Base-by-base conservation (phyloP, 2,329 filamentous ascomycete species). In the Neoarthrinium moseri region DNA sequence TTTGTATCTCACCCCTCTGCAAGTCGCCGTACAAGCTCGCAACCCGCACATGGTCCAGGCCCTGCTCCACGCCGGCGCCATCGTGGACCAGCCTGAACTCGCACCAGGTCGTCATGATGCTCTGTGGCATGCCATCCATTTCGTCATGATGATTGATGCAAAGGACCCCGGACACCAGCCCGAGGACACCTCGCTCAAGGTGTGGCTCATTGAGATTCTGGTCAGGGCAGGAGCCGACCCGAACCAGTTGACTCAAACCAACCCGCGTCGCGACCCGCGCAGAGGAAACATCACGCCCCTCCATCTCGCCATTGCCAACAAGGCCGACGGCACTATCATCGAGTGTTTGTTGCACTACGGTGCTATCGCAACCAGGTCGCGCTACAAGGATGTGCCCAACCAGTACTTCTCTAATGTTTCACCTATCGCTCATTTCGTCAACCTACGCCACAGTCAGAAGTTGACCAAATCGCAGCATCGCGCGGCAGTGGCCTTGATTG, bases 401-500 rank as follows among this genome's bases (percentile, higher is more conserved):
- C 41, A 44, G 15, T 24, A 18, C 22, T 44, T 17, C 18, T 18
- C 30, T 10, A 36, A 26, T 13, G 13, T 36, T 21, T 34, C 30
- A 7, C 41, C 41, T 17, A 44, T 44, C 13, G 36, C 30, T 21
- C 32, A 36, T 18, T 27, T 44, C 22, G 8, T 36, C 21, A 27
- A 44, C 24, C 6, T 8, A 12, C 36, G 29, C n/a, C 23, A 10
- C 12, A n/a, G n/a, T n/a, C 10, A 10, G 7, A 21, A 44, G 10
- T 17, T 20, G 3, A 44, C 30, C 5, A 32, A 44, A 18, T 20
- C 22, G n/a, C 41, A 44, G 17, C 27, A 20, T 24, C 13, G n/a
- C n/a, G 20, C 24, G 10, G 30, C 30, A n/a, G n/a, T 13, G 17
- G 12, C 10, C 3, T 8, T 44, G 30, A 24, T 30, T 8, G 22